Conservation (phyloP, 2,329 filamentous ascomycete genomes). For the Venturia carpophila region DNA sequence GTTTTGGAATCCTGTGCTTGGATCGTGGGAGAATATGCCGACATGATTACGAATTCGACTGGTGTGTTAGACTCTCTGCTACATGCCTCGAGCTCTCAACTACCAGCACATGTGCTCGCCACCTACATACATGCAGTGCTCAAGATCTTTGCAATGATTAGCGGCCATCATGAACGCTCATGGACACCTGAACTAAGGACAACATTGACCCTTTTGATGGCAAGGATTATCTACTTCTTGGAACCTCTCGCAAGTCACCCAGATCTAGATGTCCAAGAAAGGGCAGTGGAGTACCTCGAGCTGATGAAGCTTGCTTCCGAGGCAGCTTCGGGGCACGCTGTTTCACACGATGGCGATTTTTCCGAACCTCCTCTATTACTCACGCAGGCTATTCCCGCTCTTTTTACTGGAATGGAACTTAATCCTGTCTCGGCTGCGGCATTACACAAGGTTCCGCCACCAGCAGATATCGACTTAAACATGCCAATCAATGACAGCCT, state of each 20-base stretch:
- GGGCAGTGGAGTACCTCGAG: conserved; percentile 86
- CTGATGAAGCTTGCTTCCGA: conserved; percentile 80
- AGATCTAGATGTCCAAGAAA: conserved; percentile 87
- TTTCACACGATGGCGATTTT: conserved; percentile 57
- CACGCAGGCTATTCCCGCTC: conserved; percentile 79
- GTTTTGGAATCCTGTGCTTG: conserved; percentile 72
- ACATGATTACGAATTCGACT: conserved; percentile 61
- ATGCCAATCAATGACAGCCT: conserved; percentile 73
- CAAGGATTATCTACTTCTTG: conserved; percentile 71
- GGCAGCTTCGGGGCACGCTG: conserved; percentile 60
- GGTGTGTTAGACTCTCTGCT: conserved; percentile 67
- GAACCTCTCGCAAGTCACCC: conserved; percentile 76
- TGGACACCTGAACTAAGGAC: conserved; percentile 72
- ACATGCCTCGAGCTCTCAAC: conserved; percentile 53
- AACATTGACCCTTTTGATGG: conserved; percentile 67
- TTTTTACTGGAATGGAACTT: conserved; percentile 80
- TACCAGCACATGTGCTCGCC: conserved; percentile 60
- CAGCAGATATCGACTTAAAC: conserved; percentile 68
- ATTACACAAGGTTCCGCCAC: conserved; percentile 77
- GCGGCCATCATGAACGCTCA: conserved; percentile 53
- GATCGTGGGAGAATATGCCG: conserved; percentile 81
- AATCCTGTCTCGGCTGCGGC: conserved; percentile 82
- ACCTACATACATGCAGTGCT: conserved; percentile 75
- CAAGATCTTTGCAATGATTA: conserved; percentile 72
- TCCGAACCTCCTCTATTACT: conserved; percentile 72